Percentiles rank a stretch among this genome's conserved stretches.
These are phyloP conservation scores for Pseudomonodictys pantanalensis DNA, from an alignment of 495 filamentous ascomycete species.

Conservation along the genomic window DNA sequence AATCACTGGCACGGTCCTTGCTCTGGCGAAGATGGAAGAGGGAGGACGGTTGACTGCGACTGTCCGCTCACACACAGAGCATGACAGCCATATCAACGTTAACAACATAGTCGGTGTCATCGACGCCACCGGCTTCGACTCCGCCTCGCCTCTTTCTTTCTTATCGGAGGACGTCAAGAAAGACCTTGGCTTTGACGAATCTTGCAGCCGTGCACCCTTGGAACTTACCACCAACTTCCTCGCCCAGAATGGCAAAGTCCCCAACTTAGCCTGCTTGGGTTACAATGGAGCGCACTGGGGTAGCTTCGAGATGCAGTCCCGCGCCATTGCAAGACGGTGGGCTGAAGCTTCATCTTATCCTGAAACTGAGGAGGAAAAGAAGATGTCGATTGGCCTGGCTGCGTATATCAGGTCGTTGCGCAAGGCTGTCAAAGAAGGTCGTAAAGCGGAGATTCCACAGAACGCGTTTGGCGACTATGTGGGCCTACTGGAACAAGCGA, in stretches of 20 bases:
- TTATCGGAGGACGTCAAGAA: not conserved
- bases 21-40: not conserved
- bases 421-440: not conserved
- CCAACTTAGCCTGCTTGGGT: not conserved
- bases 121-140: conserved; percentile 1
- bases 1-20: not conserved
- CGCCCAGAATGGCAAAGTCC: not conserved
- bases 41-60: not conserved
- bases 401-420: not conserved
- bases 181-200: not conserved
- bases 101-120: conserved; percentile 3
- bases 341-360: not conserved
- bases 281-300: not conserved
- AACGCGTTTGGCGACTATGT: conserved; percentile 4
- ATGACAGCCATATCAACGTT: not conserved
- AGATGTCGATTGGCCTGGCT: not conserved
- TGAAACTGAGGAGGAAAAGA: not conserved
- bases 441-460: not conserved
- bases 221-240: not conserved
- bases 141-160: not conserved
- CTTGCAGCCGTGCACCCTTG: not conserved
- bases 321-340: not conserved
- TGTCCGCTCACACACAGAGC: not conserved
- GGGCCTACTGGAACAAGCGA: conserved; percentile 6
- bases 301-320: conserved; percentile 4